Percentiles rank a stretch among this genome's conserved stretches.
Conservation (phyloP, 176 grass and related monocot genomes). For the Miscanthus lutarioriparius region DNA sequence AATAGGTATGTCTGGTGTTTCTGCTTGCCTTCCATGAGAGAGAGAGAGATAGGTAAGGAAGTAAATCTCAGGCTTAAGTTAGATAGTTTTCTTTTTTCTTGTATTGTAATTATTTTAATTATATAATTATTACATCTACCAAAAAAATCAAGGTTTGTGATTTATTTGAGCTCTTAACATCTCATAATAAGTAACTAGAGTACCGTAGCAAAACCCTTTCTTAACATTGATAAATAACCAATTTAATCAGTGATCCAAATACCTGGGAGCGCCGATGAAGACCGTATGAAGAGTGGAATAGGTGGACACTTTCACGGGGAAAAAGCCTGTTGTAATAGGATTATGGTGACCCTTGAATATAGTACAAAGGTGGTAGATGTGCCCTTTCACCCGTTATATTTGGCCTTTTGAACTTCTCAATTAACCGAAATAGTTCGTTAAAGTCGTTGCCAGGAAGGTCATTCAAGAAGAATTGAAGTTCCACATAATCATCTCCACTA, state of each 20-base stretch:
- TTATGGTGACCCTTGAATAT: constrained; percentile 30
- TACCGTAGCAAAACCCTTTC: background rate
- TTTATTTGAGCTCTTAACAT: background rate
- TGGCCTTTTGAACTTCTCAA: background rate
- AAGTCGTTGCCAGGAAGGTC: background rate
- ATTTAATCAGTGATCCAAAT: background rate
- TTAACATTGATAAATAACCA: background rate
- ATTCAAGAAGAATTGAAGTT: background rate
- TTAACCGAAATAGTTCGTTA: background rate
- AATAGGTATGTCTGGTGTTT: no score
- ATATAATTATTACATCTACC: no score
- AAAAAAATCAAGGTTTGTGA: no score
- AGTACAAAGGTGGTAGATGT: background rate
- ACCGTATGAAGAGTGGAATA: constrained; percentile 37
- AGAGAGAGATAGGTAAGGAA: no score
- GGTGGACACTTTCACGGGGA: constrained; percentile 40
- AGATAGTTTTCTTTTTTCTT: no score
- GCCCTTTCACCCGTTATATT: background rate
- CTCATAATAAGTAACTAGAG: background rate
- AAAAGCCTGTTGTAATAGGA: constrained; percentile 51
- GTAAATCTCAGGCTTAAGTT: no score
- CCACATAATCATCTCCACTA: background rate
- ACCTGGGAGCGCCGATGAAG: constrained; percentile 47
- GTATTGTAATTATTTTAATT: no score
- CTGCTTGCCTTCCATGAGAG: no score